phyloP scores from a whole-genome alignment of 805 yeast species.

The Metschnikowia reukaufii region DNA sequence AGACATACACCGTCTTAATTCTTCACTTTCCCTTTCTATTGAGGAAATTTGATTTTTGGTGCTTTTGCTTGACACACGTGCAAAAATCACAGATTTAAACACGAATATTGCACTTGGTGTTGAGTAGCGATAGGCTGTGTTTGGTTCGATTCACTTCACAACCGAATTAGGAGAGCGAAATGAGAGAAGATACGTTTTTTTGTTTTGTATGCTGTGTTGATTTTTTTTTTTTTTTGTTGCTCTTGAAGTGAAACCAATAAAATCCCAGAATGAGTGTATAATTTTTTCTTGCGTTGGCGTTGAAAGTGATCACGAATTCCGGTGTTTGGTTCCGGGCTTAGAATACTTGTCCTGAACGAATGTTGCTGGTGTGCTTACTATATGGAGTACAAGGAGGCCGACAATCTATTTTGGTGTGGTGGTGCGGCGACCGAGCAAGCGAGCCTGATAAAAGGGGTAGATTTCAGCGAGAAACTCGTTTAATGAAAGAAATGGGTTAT shows the following conservation, averaged over 20 bases:
- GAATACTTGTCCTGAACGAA: slow-evolving; percentile 9
- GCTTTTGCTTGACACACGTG: neutral
- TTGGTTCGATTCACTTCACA: neutral
- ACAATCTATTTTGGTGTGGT: slow-evolving; percentile 3
- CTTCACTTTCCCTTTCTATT: neutral
- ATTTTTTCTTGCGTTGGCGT: neutral
- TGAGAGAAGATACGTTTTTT: neutral
- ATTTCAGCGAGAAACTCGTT: neutral
- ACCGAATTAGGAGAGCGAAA: neutral
- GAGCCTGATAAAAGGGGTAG: neutral
- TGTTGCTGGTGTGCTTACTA: slow-evolving; percentile 10
- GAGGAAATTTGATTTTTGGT: too few species aligned
- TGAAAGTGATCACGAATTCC: neutral
- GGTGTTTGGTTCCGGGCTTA: slow-evolving; percentile 3
- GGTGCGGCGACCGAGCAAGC: slow-evolving; percentile 1
- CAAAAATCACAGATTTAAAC: neutral
- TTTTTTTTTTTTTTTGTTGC: too few species aligned
- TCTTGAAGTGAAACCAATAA: neutral
- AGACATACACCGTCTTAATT: slow-evolving; percentile 1
- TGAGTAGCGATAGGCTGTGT: neutral
- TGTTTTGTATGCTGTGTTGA: neutral
- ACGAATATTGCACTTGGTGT: neutral
- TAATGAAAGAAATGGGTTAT: too few species aligned
- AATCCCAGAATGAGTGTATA: neutral
- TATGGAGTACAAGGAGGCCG: slow-evolving; percentile 13